Conservation (phyloP, 305 asterid genomes). For the Fraxinus nigra region DNA sequence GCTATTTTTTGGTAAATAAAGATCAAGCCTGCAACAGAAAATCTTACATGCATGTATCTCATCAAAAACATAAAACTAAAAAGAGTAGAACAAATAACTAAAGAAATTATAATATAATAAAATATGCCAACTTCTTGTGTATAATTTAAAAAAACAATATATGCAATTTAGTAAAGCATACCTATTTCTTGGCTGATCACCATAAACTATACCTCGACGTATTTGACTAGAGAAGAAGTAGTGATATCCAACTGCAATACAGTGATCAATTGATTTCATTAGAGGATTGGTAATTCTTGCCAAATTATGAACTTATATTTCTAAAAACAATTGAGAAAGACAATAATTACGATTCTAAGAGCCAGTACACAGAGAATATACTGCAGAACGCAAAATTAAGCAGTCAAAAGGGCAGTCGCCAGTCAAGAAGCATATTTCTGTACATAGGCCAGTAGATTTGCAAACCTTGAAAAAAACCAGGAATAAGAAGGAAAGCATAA, state of each 20-base stretch:
- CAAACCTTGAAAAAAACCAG: constrained; percentile 76
- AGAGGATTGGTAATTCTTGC: not conserved
- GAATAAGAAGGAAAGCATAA: constrained; percentile 51
- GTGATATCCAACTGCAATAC: constrained; percentile 76
- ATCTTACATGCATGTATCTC: constrained; percentile 14
- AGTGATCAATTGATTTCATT: not conserved
- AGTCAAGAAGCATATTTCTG: not conserved
- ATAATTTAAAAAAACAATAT: not conserved
- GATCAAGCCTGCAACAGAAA: constrained; percentile 63
- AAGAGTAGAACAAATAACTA: not conserved
- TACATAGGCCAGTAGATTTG: not conserved
- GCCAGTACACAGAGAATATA: not conserved
- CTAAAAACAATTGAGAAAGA: not conserved
- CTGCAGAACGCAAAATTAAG: not conserved
- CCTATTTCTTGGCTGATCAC: constrained; percentile 96
- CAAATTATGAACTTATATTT: not conserved
- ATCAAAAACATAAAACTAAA: not conserved
- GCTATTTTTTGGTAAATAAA: constrained; percentile 66
- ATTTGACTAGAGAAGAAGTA: constrained; percentile 75
- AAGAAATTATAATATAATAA: not conserved
- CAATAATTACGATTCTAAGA: not conserved
- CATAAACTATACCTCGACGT: constrained; percentile 75
- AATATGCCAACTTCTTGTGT: not conserved
- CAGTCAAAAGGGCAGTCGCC: constrained; percentile 2
- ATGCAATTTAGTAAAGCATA: constrained; percentile 21